These are phyloP conservation scores for Liriodendron chinense DNA, from an alignment of 164 flowering plant species.

Conservation along the genomic window DNA sequence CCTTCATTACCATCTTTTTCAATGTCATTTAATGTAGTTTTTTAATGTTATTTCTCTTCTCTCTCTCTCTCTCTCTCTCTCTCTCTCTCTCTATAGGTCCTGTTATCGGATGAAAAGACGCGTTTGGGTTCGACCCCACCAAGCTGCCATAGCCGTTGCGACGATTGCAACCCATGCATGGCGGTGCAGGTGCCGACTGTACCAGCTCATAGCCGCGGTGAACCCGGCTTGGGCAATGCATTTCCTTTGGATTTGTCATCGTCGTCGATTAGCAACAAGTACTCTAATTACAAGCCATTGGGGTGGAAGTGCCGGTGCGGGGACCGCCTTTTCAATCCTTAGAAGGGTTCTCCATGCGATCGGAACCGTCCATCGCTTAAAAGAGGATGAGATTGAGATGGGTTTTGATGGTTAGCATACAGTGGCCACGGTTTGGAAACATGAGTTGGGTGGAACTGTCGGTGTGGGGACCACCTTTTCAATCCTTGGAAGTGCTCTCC, in stretches of 20 bases:
- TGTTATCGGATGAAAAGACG: slow-evolving; percentile 40
- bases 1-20: background rate
- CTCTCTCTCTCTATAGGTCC: slow-evolving; percentile 31
- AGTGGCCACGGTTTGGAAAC: background rate
- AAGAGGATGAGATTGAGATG: background rate
- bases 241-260: slow-evolving; percentile 12
- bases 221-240: slow-evolving; percentile 10
- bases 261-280: slow-evolving; percentile 28
- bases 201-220: slow-evolving; percentile 33
- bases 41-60: background rate
- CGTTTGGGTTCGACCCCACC: slow-evolving; percentile 90
- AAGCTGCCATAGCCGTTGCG: slow-evolving; percentile 85
- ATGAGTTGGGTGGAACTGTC: background rate
- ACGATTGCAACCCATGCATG: slow-evolving; percentile 80
- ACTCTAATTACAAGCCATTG: slow-evolving; percentile 43
- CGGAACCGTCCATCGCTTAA: background rate
- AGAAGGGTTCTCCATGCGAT: background rate
- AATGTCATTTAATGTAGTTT: background rate
- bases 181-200: slow-evolving; percentile 72
- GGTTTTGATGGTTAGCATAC: background rate
- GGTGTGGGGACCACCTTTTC: background rate
- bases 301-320: slow-evolving; percentile 23
- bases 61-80: background rate
- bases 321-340: slow-evolving; percentile 17
- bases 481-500: background rate